Conservation (phyloP, 225 moss, liverwort and hornwort species). For the Polytrichum formosum region DNA sequence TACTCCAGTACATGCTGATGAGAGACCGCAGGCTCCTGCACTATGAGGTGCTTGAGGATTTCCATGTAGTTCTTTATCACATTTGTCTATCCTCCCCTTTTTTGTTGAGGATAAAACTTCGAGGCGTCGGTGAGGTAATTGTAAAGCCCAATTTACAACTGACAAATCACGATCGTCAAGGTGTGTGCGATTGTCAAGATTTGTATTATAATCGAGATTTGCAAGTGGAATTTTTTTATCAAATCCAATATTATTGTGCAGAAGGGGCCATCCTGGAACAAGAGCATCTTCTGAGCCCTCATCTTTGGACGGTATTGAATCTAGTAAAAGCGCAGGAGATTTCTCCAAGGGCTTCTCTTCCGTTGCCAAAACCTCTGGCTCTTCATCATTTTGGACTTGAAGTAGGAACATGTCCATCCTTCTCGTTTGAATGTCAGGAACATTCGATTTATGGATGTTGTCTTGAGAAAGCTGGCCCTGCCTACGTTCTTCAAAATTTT, state of each 20-base stretch:
- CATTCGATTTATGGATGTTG: no score
- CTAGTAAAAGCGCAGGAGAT: not conserved
- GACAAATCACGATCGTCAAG: conserved; percentile 9
- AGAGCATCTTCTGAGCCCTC: conserved; percentile 24
- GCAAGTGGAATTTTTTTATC: conserved; percentile 14
- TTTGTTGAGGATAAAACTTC: conserved; percentile 20
- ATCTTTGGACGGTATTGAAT: not conserved
- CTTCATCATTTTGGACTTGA: conserved; percentile 1
- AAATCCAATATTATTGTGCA: conserved; percentile 36
- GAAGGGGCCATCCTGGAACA: conserved; percentile 53
- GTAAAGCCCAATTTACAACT: conserved; percentile 41
- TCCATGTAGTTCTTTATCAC: not conserved
- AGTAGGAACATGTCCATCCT: conserved; percentile 52
- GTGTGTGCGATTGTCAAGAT: not conserved
- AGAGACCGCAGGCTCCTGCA: not conserved
- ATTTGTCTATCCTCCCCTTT: conserved; percentile 4
- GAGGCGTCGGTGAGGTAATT: conserved; percentile 16
- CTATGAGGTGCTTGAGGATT: not conserved
- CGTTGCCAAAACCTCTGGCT: not conserved
- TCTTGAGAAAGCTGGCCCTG: no score
- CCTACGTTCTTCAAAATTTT: no score
- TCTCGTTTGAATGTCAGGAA: conserved; percentile 11
- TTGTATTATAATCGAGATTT: conserved; percentile 4
- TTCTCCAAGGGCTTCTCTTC: not conserved
- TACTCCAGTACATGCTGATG: no score